Conservation (phyloP, 306 rosid genomes). For the Lotus japonicus region DNA sequence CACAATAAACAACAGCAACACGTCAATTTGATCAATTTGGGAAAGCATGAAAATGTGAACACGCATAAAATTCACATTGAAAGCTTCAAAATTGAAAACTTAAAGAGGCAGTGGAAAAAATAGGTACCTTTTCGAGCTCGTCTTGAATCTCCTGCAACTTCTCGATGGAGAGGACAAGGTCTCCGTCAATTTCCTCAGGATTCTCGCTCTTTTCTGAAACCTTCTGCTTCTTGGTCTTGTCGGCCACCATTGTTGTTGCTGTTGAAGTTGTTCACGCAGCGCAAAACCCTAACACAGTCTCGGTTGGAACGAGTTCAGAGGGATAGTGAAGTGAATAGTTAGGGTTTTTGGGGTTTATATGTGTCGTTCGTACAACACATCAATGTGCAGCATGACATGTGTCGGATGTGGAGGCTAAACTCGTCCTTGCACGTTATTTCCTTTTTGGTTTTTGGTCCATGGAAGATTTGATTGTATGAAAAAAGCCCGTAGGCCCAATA, state of each 20-base stretch:
- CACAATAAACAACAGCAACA: neutral
- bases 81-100: no score
- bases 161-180: conserved; percentile 82
- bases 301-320: neutral
- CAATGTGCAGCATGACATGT: neutral
- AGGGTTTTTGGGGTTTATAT: conserved; percentile 67
- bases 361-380: no score
- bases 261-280: neutral
- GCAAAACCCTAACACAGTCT: conserved; percentile 54
- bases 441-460: no score
- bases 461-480: no score
- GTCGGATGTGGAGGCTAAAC: no score
- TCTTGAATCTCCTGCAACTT: conserved; percentile 95
- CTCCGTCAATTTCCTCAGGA: conserved; percentile 59
- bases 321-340: conserved; percentile 9
- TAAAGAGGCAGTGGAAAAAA: neutral
- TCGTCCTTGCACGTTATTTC: no score
- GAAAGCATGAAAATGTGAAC: neutral
- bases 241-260: conserved; percentile 50
- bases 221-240: conserved; percentile 68
- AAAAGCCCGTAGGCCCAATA: no score
- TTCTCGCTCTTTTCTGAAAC: conserved; percentile 31
- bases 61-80: neutral
- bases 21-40: neutral
- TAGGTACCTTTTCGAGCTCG: conserved; percentile 80